A percentile compares a stretch with the other conserved stretches of the same genome.
Conservation (phyloP, 2,329 filamentous ascomycete species). For the Trichoderma sp. region DNA sequence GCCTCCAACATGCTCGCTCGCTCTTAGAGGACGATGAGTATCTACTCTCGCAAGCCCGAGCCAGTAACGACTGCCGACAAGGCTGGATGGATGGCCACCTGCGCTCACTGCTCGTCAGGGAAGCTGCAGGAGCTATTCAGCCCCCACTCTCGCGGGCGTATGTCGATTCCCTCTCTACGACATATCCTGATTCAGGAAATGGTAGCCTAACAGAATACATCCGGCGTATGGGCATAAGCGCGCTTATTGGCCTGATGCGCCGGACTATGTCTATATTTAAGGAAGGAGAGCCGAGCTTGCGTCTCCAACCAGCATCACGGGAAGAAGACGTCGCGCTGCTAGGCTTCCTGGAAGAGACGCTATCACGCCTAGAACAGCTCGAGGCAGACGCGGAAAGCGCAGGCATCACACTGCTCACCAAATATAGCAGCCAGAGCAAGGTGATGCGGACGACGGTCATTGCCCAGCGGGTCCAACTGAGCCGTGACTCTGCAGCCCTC, state of each 20-base stretch:
- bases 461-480: slow-evolving; percentile 78
- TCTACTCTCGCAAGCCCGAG: slow-evolving; percentile 49
- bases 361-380: slow-evolving; percentile 51
- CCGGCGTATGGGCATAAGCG: slow-evolving; percentile 53
- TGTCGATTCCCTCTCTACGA: slow-evolving; percentile 59
- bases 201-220: slow-evolving; percentile 59
- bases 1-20: slow-evolving; percentile 46
- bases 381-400: slow-evolving; percentile 47
- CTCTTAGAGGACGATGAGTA: slow-evolving; percentile 63
- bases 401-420: slow-evolving; percentile 64
- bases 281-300: slow-evolving; percentile 43
- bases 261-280: slow-evolving; percentile 35
- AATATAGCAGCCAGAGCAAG: slow-evolving; percentile 70
- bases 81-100: slow-evolving; percentile 48
- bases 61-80: slow-evolving; percentile 37
- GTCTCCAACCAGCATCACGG: slow-evolving; percentile 37
- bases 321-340: slow-evolving; percentile 38
- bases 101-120: slow-evolving; percentile 51
- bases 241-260: slow-evolving; percentile 34
- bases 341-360: slow-evolving; percentile 43
- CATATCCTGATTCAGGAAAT: slow-evolving; percentile 52
- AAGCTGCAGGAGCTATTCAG: slow-evolving; percentile 41
- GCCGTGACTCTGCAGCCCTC: slow-evolving; percentile 70
- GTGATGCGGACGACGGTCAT: slow-evolving; percentile 76
- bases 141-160: slow-evolving; percentile 59